These are phyloP conservation scores for Neocallimastix lanati DNA, from an alignment of 192 early-diverging fungal species.

Conservation along the genomic window DNA sequence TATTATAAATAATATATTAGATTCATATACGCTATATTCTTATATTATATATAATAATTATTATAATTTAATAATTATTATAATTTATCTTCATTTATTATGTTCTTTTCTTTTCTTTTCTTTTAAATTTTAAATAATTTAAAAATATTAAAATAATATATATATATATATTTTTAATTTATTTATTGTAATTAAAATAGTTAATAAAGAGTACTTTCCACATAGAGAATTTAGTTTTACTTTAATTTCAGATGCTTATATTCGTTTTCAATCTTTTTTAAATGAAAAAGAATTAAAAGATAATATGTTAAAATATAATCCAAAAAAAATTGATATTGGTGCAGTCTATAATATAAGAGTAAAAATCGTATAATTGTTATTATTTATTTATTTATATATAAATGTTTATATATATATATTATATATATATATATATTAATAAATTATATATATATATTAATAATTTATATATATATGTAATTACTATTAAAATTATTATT, in stretches of 20 bases:
- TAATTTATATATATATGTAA: neutral
- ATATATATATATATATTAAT: too few relatives aligned
- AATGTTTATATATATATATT: too few relatives aligned
- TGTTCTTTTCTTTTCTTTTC: too few relatives aligned
- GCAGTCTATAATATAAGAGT: slow-evolving; percentile 74
- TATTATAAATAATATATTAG: too few relatives aligned
- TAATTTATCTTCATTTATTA: neutral
- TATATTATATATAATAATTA: neutral
- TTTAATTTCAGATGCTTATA: slow-evolving; percentile 54
- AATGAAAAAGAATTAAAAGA: slow-evolving; percentile 48
- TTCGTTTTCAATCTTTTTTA: slow-evolving; percentile 78
- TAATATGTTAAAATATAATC: slow-evolving; percentile 54
- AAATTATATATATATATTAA: too few relatives aligned
- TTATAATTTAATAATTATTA: neutral
- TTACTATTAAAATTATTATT: neutral
- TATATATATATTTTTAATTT: too few relatives aligned
- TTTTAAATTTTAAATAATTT: too few relatives aligned
- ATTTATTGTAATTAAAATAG: slow-evolving; percentile 10
- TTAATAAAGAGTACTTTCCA: slow-evolving; percentile 49
- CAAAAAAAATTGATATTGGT: slow-evolving; percentile 91
- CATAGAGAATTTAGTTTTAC: slow-evolving; percentile 89
- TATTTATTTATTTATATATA: too few relatives aligned
- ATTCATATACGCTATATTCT: neutral
- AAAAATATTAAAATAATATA: neutral
- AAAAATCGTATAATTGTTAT: too few relatives aligned